Percentiles rank a stretch among this genome's conserved stretches.
These are phyloP conservation scores for Athelia sp. DNA, from an alignment of 1,284 basidiomycete genomes.

Conservation along the genomic window DNA sequence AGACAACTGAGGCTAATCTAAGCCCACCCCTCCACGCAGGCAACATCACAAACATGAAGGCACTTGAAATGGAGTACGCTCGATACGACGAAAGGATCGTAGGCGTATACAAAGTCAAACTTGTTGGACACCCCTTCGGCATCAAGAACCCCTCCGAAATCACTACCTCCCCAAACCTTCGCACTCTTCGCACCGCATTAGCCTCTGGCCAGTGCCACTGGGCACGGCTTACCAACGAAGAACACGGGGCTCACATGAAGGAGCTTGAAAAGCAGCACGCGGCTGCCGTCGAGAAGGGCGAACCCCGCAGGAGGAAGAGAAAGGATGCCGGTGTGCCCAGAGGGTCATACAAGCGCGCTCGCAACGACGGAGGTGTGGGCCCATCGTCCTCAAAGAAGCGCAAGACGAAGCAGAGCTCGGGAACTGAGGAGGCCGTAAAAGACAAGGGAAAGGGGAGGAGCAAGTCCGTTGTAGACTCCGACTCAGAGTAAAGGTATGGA, in stretches of 20 bases:
- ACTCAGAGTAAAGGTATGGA: too few relatives aligned
- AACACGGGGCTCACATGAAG: not conserved
- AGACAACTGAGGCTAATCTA: not conserved
- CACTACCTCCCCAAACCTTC: not conserved
- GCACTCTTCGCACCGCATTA: not conserved
- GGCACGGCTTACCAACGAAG: not conserved
- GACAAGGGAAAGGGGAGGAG: too few relatives aligned
- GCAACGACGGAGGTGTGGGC: too few relatives aligned
- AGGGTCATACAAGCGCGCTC: too few relatives aligned
- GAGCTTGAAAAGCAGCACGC: not conserved
- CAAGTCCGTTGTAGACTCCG: too few relatives aligned
- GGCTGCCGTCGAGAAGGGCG: too few relatives aligned
- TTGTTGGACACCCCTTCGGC: not conserved
- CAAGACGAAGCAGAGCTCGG: too few relatives aligned
- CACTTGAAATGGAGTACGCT: not conserved
- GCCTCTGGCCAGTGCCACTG: not conserved
- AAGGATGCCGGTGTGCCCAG: too few relatives aligned
- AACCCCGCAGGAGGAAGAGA: too few relatives aligned
- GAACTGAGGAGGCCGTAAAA: too few relatives aligned
- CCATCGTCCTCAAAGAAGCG: too few relatives aligned
- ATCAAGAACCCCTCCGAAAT: not conserved
- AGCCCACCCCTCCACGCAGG: not conserved
- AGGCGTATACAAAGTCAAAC: not conserved
- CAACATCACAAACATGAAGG: not conserved
- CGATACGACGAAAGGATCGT: not conserved